Evolutionary conservation across 2,329 filamentous ascomycete genomes (phyloP).

Genomic region (Talaromyces islandicus): DNA sequence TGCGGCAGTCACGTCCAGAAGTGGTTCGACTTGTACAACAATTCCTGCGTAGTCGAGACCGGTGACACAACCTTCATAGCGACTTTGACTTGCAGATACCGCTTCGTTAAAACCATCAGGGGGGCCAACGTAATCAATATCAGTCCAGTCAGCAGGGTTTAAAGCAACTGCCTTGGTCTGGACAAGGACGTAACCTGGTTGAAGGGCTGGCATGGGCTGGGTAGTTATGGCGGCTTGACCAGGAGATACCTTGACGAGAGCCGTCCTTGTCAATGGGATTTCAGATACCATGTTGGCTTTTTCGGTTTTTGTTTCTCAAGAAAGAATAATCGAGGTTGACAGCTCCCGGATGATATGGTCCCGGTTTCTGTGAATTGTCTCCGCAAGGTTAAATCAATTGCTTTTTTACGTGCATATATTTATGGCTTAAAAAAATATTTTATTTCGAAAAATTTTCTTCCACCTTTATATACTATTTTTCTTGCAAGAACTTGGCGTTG

Average conservation of each 20-base stretch:
- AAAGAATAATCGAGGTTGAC: neutral
- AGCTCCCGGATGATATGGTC: too few species aligned
- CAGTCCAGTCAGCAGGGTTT: neutral
- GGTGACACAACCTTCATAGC: neutral
- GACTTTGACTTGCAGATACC: neutral
- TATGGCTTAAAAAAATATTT: neutral
- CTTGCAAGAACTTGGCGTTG: neutral
- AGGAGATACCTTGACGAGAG: neutral
- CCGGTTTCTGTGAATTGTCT: too few species aligned
- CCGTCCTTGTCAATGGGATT: neutral
- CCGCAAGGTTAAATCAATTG: too few species aligned
- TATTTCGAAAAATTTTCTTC: neutral
- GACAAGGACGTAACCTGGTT: neutral
- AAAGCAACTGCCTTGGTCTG: neutral
- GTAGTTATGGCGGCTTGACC: neutral
- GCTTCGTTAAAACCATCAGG: neutral
- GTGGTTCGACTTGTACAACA: neutral
- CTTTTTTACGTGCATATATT: neutral
- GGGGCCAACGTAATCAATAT: neutral
- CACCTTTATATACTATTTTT: neutral
- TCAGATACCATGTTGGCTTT: neutral
- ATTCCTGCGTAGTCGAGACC: slow-evolving; percentile 2
- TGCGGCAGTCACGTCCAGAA: neutral
- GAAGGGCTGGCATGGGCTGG: neutral
- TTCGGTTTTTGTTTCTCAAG: neutral